Evolutionary conservation across 2,329 filamentous ascomycete species (phyloP).

Genomic region (Dryadomyces sulphureus): DNA sequence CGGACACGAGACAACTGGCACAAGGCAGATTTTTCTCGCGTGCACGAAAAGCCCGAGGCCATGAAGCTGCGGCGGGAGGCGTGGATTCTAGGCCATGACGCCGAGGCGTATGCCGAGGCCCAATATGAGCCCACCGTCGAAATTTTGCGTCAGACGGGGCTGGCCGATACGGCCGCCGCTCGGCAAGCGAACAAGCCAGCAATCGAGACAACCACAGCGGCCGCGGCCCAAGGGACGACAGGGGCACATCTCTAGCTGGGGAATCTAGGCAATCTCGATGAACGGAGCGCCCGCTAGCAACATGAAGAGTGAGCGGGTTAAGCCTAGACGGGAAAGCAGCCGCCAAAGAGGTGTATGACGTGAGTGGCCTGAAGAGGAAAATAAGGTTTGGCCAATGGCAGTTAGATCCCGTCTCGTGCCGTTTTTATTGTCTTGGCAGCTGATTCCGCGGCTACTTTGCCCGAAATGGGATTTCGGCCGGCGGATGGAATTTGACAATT

Average conservation of each 20-base stretch:
- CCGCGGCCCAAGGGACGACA: neutral
- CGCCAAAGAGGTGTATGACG: no score
- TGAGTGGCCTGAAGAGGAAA: no score
- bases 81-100: conserved; percentile 18
- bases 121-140: conserved; percentile 11
- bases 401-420: no score
- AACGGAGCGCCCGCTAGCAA: no score
- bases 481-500: no score
- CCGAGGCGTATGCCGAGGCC: conserved; percentile 16
- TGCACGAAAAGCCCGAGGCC: conserved; percentile 15
- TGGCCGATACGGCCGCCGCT: conserved; percentile 6
- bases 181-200: conserved; percentile 6
- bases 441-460: no score
- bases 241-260: neutral
- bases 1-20: conserved; percentile 18
- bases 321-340: no score
- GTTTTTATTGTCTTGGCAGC: no score
- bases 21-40: conserved; percentile 15
- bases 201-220: neutral
- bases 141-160: conserved; percentile 7
- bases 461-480: no score
- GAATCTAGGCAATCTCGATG: no score
- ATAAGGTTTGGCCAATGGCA: no score
- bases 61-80: conserved; percentile 15
- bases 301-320: no score